Evolutionary conservation across 164 flowering plant species (phyloP).

Genomic region (Magnolia changhungtana): DNA sequence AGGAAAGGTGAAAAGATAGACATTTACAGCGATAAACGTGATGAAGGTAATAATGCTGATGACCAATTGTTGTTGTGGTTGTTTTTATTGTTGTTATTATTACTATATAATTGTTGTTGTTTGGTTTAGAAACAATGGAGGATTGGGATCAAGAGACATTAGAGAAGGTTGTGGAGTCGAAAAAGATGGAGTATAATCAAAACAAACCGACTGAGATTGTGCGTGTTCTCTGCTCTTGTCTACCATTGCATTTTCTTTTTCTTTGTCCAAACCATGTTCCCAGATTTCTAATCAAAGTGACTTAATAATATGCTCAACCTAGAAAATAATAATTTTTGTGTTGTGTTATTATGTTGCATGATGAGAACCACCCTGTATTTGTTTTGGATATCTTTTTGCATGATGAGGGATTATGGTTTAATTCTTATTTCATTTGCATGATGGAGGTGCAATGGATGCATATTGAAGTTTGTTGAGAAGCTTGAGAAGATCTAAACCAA

Average conservation of each 20-base stretch:
- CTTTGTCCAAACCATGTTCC: neutral
- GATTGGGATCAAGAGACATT: slow-evolving; percentile 94
- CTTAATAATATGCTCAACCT: neutral
- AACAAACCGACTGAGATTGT: slow-evolving; percentile 97
- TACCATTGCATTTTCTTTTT: neutral
- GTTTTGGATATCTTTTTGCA: no score
- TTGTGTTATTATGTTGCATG: neutral
- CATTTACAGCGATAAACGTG: slow-evolving; percentile 87
- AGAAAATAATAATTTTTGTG: neutral
- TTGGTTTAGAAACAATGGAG: slow-evolving; percentile 69
- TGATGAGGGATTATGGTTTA: no score
- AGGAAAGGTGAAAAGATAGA: slow-evolving; percentile 98
- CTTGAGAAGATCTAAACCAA: no score
- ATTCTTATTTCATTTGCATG: no score
- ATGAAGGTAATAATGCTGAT: slow-evolving; percentile 42
- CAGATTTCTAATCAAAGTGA: neutral
- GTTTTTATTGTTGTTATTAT: neutral
- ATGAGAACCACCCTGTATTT: no score
- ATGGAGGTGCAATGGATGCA: no score
- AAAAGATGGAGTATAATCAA: slow-evolving; percentile 73
- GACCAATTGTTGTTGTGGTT: neutral
- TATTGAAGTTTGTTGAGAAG: no score
- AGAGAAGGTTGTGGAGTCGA: slow-evolving; percentile 87
- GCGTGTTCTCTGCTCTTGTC: slow-evolving; percentile 26
- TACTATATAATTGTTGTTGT: neutral